phyloP scores from a whole-genome alignment of 208 protist genomes.

The Trypanosoma avium region DNA sequence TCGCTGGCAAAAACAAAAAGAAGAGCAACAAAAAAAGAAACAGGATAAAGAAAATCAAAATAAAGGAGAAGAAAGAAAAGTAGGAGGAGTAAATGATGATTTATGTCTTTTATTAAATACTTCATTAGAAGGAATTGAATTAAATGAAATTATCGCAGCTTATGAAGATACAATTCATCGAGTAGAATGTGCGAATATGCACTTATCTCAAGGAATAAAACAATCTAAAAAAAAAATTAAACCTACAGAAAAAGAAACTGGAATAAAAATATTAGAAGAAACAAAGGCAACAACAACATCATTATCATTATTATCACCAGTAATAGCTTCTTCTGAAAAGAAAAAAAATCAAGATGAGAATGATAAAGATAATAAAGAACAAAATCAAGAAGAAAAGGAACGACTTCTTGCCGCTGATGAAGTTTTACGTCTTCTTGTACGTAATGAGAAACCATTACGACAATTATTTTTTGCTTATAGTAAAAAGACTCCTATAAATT shows the following conservation, averaged over 20 bases:
- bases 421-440: conserved; percentile 43
- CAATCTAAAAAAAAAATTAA: not conserved
- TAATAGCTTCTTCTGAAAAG: no score
- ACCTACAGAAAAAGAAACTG: not conserved
- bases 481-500: conserved; percentile 4
- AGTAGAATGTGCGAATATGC: not conserved
- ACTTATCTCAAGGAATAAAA: not conserved
- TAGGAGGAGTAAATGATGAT: not conserved
- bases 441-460: conserved; percentile 59
- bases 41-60: conserved; percentile 6
- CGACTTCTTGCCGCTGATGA: conserved; percentile 30
- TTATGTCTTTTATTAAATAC: conserved; percentile 27
- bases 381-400: not conserved
- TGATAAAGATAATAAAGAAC: not conserved
- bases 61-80: not conserved
- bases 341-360: no score
- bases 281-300: no score
- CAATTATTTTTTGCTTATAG: conserved; percentile 73
- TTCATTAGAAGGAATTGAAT: conserved; percentile 36
- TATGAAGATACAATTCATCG: conserved; percentile 38
- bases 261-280: no score
- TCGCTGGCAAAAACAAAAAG: conserved; percentile 30
- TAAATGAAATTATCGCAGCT: conserved; percentile 38
- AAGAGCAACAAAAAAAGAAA: not conserved
- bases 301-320: no score